These are phyloP conservation scores for Heterobasidion annosum DNA, from an alignment of 1,284 basidiomycete genomes.

Conservation along the genomic window DNA sequence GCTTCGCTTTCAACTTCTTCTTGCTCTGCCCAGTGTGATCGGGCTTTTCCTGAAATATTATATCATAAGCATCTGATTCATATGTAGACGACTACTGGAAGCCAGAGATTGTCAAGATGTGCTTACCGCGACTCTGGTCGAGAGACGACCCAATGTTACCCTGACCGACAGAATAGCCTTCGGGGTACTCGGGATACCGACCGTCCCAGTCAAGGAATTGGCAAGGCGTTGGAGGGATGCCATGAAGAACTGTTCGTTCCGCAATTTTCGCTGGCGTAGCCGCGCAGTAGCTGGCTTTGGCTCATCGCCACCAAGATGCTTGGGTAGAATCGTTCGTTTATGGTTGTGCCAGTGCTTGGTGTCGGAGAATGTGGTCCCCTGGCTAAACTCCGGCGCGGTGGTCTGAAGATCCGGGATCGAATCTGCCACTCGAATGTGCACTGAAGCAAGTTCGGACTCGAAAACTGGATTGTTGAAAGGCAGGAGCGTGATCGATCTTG, in stretches of 20 bases:
- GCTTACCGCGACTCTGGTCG: not conserved
- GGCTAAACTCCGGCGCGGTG: slow-evolving; percentile 26
- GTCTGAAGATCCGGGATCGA: slow-evolving; percentile 12
- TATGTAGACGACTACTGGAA: not conserved
- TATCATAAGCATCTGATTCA: too few species aligned
- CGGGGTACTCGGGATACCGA: slow-evolving; percentile 16
- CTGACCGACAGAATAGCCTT: not conserved
- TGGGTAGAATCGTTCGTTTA: slow-evolving; percentile 39
- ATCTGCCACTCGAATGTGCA: slow-evolving; percentile 23
- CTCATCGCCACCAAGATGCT: slow-evolving; percentile 41
- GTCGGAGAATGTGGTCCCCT: slow-evolving; percentile 38
- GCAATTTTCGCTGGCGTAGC: slow-evolving; percentile 28
- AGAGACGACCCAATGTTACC: not conserved
- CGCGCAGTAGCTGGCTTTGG: slow-evolving; percentile 21
- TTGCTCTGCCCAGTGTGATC: slow-evolving; percentile 8
- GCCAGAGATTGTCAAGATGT: not conserved
- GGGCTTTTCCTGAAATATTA: not conserved
- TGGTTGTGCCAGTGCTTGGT: slow-evolving; percentile 51
- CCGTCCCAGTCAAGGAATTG: slow-evolving; percentile 52
- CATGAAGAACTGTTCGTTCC: slow-evolving; percentile 48
- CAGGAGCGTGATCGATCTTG: slow-evolving; percentile 24
- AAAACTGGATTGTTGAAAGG: slow-evolving; percentile 46
- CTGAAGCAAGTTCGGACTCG: slow-evolving; percentile 30
- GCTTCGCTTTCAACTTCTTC: slow-evolving; percentile 20
- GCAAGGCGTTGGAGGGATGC: slow-evolving; percentile 46